Percentiles rank a stretch among this genome's conserved stretches.
Evolutionary conservation across 2,329 filamentous ascomycete species (phyloP).

Genomic region (Phyllosticta citrichinensis): DNA sequence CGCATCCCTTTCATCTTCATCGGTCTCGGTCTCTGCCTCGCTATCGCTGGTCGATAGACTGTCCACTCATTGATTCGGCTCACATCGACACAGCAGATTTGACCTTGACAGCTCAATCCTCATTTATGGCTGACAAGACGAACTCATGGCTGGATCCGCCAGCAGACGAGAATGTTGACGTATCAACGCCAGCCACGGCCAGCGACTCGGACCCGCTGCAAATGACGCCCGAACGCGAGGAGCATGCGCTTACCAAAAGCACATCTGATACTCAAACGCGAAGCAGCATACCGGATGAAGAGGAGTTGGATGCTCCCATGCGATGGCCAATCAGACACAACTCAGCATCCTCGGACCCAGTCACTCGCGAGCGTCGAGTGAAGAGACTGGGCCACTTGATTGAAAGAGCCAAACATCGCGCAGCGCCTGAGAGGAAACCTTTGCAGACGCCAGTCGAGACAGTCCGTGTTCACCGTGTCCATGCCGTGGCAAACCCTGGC

Average conservation of each 20-base stretch:
- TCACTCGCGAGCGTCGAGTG: slow-evolving; percentile 1
- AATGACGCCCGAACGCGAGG: not conserved
- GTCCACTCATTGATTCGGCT: not conserved
- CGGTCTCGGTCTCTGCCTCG: not conserved
- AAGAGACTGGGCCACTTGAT: slow-evolving; percentile 3
- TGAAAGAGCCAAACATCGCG: slow-evolving; percentile 4
- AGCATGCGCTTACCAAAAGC: not conserved
- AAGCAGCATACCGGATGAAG: not conserved
- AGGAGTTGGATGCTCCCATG: not conserved
- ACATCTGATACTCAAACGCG: not conserved
- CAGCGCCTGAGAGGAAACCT: not conserved
- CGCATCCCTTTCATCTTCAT: not conserved
- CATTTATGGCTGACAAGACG: not conserved
- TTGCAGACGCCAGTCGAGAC: not conserved
- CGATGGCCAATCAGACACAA: slow-evolving; percentile 3
- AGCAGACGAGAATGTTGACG: not conserved
- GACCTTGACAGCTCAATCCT: not conserved
- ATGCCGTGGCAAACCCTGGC: not conserved
- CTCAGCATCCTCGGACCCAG: slow-evolving; percentile 6
- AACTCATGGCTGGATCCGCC: not conserved
- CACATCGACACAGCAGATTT: not conserved
- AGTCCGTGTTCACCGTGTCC: slow-evolving; percentile 1
- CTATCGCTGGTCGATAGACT: not conserved
- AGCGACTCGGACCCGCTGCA: not conserved
- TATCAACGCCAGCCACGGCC: not conserved